phyloP scores from a whole-genome alignment of 805 yeast species.

The Phaffomyces opuntiae region DNA sequence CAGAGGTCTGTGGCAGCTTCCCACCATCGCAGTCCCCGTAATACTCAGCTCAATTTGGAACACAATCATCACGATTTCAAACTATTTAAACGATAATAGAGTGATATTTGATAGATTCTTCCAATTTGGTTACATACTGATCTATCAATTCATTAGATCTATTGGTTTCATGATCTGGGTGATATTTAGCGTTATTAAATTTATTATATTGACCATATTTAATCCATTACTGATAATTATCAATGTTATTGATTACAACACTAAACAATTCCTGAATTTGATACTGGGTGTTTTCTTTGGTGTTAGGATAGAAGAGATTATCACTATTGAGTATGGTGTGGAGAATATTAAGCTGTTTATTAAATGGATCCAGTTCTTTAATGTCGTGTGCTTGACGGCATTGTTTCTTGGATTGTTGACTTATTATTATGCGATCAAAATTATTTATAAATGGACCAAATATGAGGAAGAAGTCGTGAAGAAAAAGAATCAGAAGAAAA shows the following conservation, averaged over 20 bases:
- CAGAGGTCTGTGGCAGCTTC: too few species aligned
- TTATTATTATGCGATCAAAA: conserved; percentile 15
- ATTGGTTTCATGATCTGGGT: neutral
- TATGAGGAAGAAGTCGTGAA: conserved; percentile 8
- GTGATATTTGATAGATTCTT: too few species aligned
- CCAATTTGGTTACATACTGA: too few species aligned
- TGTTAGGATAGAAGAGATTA: conserved; percentile 11
- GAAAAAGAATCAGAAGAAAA: neutral
- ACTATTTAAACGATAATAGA: too few species aligned
- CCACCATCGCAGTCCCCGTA: too few species aligned
- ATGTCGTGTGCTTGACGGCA: conserved; percentile 17
- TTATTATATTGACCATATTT: conserved; percentile 7
- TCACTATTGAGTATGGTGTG: conserved; percentile 12
- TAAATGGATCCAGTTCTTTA: conserved; percentile 18
- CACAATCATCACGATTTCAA: too few species aligned
- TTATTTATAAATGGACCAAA: conserved; percentile 19
- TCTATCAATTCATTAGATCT: too few species aligned
- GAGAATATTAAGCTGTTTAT: conserved; percentile 14
- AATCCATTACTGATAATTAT: conserved; percentile 16
- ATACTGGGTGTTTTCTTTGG: conserved; percentile 14
- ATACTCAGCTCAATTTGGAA: too few species aligned
- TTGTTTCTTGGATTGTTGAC: conserved; percentile 17
- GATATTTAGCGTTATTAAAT: neutral
- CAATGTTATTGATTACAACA: conserved; percentile 17
- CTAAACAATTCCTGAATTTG: conserved; percentile 12